A percentile compares a stretch with the other conserved stretches of the same genome.
Evolutionary conservation across 768 basidiomycete species (phyloP).

Genomic region (Leccinum incarnatum): DNA sequence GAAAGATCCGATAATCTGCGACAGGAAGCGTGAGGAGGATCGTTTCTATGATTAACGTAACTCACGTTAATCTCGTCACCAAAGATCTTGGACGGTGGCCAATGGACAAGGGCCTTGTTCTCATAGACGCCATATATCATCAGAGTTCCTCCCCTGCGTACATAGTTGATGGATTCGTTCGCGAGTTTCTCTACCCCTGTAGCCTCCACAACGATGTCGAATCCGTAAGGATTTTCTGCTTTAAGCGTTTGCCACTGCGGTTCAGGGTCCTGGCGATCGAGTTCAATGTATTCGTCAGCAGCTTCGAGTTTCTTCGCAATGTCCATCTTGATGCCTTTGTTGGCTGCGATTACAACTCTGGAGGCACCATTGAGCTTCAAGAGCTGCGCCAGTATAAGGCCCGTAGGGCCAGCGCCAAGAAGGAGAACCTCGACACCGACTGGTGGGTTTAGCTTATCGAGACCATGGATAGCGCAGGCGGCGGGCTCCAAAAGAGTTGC

Average conservation of each 20-base stretch:
- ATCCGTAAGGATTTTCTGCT: constrained; percentile 81
- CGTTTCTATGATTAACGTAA: not conserved
- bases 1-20: constrained; percentile 86
- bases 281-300: constrained; percentile 82
- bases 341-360: constrained; percentile 79
- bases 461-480: constrained; percentile 88
- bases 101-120: constrained; percentile 79
- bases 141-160: constrained; percentile 78
- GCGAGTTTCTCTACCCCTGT: constrained; percentile 84
- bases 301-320: constrained; percentile 77
- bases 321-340: constrained; percentile 89
- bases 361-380: constrained; percentile 84
- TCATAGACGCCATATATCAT: constrained; percentile 92
- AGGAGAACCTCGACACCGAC: constrained; percentile 84
- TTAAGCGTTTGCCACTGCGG: constrained; percentile 80
- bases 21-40: constrained; percentile 4
- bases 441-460: constrained; percentile 80
- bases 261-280: constrained; percentile 72
- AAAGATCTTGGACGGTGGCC: constrained; percentile 84
- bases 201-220: constrained; percentile 81
- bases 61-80: constrained; percentile 63
- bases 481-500: constrained; percentile 88
- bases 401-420: constrained; percentile 88
- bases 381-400: constrained; percentile 86
- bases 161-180: constrained; percentile 88